Conservation (phyloP, 345 rosid genomes). For the Acer yangbiense region DNA sequence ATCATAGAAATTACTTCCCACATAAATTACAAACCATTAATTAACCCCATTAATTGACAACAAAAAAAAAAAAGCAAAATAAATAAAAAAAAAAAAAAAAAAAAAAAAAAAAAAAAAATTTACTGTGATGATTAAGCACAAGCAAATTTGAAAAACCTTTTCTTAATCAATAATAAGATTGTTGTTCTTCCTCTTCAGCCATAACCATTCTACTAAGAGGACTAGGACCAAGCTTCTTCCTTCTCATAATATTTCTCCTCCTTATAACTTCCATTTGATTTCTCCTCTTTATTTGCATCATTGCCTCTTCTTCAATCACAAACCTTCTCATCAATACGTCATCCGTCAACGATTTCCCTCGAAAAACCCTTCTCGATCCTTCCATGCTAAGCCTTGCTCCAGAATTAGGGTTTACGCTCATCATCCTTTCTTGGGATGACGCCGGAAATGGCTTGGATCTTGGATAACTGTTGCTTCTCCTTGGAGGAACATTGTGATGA, state of each 20-base stretch:
- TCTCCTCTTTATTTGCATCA: slow-evolving; percentile 80
- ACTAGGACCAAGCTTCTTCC: slow-evolving; percentile 86
- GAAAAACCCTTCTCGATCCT: slow-evolving; percentile 61
- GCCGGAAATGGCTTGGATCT: slow-evolving; percentile 53
- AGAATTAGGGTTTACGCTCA: slow-evolving; percentile 13
- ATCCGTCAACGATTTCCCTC: slow-evolving; percentile 88
- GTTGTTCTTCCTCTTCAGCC: slow-evolving; percentile 40
- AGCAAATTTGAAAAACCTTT: background rate
- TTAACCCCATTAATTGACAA: slow-evolving; percentile 4
- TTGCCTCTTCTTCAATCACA: slow-evolving; percentile 88
- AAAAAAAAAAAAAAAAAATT: too few relatives aligned
- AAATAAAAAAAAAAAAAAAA: background rate
- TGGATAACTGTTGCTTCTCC: slow-evolving; percentile 89
- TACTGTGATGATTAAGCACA: background rate
- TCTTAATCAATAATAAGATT: background rate
- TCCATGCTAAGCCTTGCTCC: slow-evolving; percentile 56
- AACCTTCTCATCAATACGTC: slow-evolving; percentile 93
- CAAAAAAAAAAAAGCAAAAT: background rate
- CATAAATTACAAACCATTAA: slow-evolving; percentile 18
- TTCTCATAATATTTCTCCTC: slow-evolving; percentile 60
- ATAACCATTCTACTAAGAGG: slow-evolving; percentile 79
- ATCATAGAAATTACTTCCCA: background rate
- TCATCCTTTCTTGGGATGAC: background rate
- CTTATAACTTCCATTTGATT: slow-evolving; percentile 85
- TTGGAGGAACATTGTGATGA: slow-evolving; percentile 53